Evolutionary conservation across 805 yeast species (phyloP), one percentile per base, ranked within the genome.

Genomic region (Ogataea salicorniae): DNA sequence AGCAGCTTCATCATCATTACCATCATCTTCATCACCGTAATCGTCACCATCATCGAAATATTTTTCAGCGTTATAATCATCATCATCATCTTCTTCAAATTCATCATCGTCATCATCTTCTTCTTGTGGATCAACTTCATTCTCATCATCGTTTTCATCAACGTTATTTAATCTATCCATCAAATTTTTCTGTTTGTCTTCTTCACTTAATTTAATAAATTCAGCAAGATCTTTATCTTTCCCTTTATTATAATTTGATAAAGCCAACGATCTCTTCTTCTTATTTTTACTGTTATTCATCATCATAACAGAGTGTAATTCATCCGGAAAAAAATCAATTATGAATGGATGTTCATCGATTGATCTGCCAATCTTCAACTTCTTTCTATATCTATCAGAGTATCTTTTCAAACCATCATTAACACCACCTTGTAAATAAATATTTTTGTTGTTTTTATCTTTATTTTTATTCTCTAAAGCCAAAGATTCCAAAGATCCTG

Each of bases 341-440:
- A 77, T 76, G 62, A 83, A 87, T 2, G 95, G 95, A 67, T 86
- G 90, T 45, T 85, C 90, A 51, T 82, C 84, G 8, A 84, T 77
- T 2, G 91, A 81, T 44, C 83, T 75, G 1, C 89, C 88, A 15
- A 83, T 76, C 58, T 77, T 80, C 47, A 87, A 76, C 56, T 80
- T 81, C 62, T 84, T 84, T 53, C 83, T 71, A 66, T 87, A 91
- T 62, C 74, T 75, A 64, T 91, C 97, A 2, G 95, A 81, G 61
- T 88, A 88, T 57, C 97, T 75, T 60, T 83, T 79, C 39, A 91
- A 76, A 2, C 92, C 90, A 61, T 87, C 96, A 46, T 73, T 72
- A 2, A 72, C 63, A 39, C 68, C 73, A 17, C 74, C 75, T 46
- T 72, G 75, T 34, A 69, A 63, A 35, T 66, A 57, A 29, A 61